Evolutionary conservation across 495 filamentous ascomycete genomes (phyloP).

Genomic region (Tuber calosporum): DNA sequence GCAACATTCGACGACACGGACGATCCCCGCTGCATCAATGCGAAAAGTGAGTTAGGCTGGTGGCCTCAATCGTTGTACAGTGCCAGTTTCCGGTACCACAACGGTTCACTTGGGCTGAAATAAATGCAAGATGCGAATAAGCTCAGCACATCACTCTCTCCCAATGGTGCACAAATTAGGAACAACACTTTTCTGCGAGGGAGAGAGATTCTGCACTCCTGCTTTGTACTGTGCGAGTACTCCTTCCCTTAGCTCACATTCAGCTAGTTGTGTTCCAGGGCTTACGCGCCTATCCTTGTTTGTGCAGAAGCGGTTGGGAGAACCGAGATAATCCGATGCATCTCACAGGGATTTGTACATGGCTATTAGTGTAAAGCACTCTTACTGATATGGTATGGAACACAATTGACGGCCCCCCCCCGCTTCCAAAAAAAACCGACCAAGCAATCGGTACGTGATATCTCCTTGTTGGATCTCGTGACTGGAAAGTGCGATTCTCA

Average conservation of each 20-base stretch:
- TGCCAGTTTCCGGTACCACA: too few relatives aligned
- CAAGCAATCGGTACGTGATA: neutral
- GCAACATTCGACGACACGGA: too few relatives aligned
- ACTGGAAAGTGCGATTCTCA: neutral
- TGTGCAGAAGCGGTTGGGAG: neutral
- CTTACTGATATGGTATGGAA: too few relatives aligned
- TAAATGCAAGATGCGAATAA: neutral
- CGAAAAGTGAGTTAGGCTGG: neutral
- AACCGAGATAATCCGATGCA: neutral
- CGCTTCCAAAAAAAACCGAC: neutral
- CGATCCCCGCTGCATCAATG: too few relatives aligned
- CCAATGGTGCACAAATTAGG: neutral
- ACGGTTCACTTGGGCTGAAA: neutral
- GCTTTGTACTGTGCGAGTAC: neutral
- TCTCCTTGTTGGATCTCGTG: neutral
- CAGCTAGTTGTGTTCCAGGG: neutral
- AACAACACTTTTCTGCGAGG: neutral
- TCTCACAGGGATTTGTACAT: neutral
- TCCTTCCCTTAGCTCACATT: neutral
- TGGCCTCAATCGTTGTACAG: neutral
- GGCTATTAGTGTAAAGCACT: too few relatives aligned
- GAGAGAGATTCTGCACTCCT: neutral
- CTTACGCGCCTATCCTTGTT: neutral
- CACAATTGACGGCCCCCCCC: neutral
- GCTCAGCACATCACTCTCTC: neutral